Evolutionary conservation across 257 asterid genomes (phyloP), one percentile per base, ranked within the genome.

Genomic region (Solanum chaucha): DNA sequence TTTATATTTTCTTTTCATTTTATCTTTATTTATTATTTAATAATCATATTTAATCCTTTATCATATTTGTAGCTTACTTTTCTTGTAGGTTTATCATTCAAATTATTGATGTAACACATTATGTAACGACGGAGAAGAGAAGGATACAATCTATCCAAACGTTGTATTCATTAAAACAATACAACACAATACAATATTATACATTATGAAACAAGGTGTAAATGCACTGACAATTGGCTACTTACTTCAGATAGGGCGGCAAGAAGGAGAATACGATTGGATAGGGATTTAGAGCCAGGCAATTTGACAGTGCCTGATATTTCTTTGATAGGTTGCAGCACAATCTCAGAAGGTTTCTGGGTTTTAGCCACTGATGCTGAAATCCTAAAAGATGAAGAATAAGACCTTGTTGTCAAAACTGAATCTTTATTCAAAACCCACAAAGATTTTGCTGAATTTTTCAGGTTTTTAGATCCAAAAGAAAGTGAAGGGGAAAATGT

Each of bases 241-340:
- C 82, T 83, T 85, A 96, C 99, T 96, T 96, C 97, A 78, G 98
- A 91, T 38, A 96, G 94, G 82, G 99, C 98, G 87, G 99, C 99
- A 48, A 97, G 97, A 83, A 97, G 99, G 58, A 97, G 94, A 92
- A 97, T 93, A 34, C 99, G 94, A 92, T 97, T 97, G 86, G 99
- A 97, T 28, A 97, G 93, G 6, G 99, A 97, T 82, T 97, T 97
- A 9, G 99, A 97, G 65, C 99, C 99, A 30, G 99, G 99, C 90
- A 97, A 91, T 93, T 95, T 97, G 51, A 95, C 99, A 4, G 91
- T 92, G n/a, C 99, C 99, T 11, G 99, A 95, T 30, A 97, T 95
- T 81, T 97, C 96, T 89, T 89, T 92, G 83, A 97, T 97, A 61
- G 99, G 99, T 70, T 93, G 96, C 91, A 97, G 91, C 86, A 94